Evolutionary conservation across 1,284 basidiomycete genomes (phyloP), one percentile per base, ranked within the genome.

Genomic region (Chalciporus sp.): DNA sequence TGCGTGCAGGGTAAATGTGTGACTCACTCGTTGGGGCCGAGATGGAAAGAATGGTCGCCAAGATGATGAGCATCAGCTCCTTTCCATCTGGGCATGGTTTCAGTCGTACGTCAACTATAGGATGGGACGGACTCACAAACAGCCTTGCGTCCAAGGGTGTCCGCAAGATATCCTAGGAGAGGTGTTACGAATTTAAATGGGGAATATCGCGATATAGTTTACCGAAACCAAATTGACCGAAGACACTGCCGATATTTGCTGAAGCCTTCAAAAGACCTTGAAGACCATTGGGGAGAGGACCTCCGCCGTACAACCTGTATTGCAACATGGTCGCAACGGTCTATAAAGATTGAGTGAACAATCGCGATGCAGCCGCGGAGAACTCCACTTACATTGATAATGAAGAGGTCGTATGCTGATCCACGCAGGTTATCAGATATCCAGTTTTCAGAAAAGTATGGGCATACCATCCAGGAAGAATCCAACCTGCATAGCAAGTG

Each of bases 241-340:
- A 82, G 51, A 90, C 86, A 61, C 82, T 83, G 3, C 87, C 87
- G 40, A 90, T 88, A 69, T 89, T 88, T 3, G 87, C 85, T 4
- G 77, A 73, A 4, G 86, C 86, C 63, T 88, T 89, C 61, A 89
- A 53, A 58, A 88, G 76, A 20, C 86, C 85, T 65, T 86, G 74
- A 3, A 87, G 76, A 43, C 81, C 77, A 0, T 76, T 56, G 0
- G 86, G 87, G 17, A 89, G 77, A 35, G 70, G 62, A 0, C 65
- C 56, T 10, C 83, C 84, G 50, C 72, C 76, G 59, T 86, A 90
- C 33, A 90, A 76, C 43, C 87, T 80, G 62, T 83, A 90, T 66
- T 89, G 86, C 11, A 91, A 76, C 88, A 90, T 90, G 2, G 84
- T 86, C 4, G 86, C 74, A n/a, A 88, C 86, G 43, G 88, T 85